Evolutionary conservation across 495 filamentous ascomycete species (phyloP).

Genomic region (Stereocaulon alpinum): DNA sequence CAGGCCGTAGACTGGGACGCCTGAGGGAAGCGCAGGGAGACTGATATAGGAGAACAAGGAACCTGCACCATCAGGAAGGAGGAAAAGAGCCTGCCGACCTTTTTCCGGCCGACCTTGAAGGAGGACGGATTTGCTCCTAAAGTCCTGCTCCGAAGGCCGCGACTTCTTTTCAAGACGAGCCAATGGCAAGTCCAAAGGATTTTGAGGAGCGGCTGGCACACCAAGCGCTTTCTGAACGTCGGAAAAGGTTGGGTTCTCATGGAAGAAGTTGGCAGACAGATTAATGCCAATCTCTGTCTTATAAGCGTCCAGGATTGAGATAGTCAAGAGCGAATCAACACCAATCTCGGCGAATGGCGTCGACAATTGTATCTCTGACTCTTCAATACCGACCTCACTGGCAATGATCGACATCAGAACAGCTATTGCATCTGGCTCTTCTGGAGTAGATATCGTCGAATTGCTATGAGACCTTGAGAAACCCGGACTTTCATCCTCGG

Average conservation of each 20-base stretch:
- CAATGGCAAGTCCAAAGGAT: slow-evolving; percentile 22
- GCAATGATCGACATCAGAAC: slow-evolving; percentile 27
- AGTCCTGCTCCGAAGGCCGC: neutral
- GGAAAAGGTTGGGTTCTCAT: slow-evolving; percentile 34
- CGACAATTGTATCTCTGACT: slow-evolving; percentile 30
- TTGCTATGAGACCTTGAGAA: slow-evolving; percentile 10
- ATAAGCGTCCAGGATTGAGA: slow-evolving; percentile 35
- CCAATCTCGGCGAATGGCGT: slow-evolving; percentile 35
- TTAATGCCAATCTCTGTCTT: slow-evolving; percentile 27
- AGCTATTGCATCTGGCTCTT: slow-evolving; percentile 6
- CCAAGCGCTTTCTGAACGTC: slow-evolving; percentile 39
- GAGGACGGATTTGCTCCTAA: slow-evolving; percentile 28
- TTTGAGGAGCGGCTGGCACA: slow-evolving; percentile 30
- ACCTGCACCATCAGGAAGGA: slow-evolving; percentile 27
- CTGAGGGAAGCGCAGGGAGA: slow-evolving; percentile 21
- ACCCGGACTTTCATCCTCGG: neutral
- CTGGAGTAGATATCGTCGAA: slow-evolving; percentile 5
- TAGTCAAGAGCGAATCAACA: slow-evolving; percentile 41
- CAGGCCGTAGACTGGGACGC: slow-evolving; percentile 24
- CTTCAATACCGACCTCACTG: slow-evolving; percentile 35
- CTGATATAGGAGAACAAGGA: slow-evolving; percentile 25
- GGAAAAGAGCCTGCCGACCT: slow-evolving; percentile 22
- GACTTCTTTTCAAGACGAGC: slow-evolving; percentile 16
- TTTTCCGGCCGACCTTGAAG: slow-evolving; percentile 14
- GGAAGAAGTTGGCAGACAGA: slow-evolving; percentile 25